Evolutionary conservation across 257 asterid genomes (phyloP), one percentile per base, ranked within the genome.

Genomic region (Thymus mandschuricus): DNA sequence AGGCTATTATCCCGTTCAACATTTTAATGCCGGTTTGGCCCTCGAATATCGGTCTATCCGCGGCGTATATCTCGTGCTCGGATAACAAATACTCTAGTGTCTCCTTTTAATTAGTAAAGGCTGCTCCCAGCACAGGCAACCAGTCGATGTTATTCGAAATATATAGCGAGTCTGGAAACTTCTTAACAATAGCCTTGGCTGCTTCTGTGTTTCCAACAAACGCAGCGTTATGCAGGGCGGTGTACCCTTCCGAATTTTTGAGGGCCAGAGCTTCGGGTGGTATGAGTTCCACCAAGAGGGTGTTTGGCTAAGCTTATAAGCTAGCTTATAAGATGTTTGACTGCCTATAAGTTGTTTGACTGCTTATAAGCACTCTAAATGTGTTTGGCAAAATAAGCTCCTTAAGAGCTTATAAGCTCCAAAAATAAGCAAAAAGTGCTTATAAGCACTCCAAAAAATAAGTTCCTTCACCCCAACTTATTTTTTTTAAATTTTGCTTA

Each of bases 151-250:
- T 49, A 1, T 49, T 49, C 12, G 12, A 27, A 12, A 4, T 51
- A 34, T 64, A 55, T 0, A 63, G 71, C 49, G 55, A 30, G n/a
- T 21, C 38, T 1, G 66, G n/a, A 5, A 52, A 63, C 8, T 4
- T 72, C 1, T 43, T 15, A 5, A 72, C 77, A 59, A 72, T 13
- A 49, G 27, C 43, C 0, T 1, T 2, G 2, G 60, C 65, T 1
- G 59, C 77, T 41, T 41, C 66, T 3, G 33, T 72, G 29, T 72
- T 72, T 41, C 71, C 66, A 31, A 57, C 58, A 2, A 0, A 0
- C 1, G 66, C 71, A 13, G 65, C 71, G 0, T 5, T 0, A 29
- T 72, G 71, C 6, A 72, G 21, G 4, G 77, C 71, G 5, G 56
- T 62, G 0, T 40, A 3, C n/a, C 71, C 77, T 1, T 0, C 0